Base-by-base conservation (phyloP, 2,329 filamentous ascomycete species). In the Exophiala oligosperma region DNA sequence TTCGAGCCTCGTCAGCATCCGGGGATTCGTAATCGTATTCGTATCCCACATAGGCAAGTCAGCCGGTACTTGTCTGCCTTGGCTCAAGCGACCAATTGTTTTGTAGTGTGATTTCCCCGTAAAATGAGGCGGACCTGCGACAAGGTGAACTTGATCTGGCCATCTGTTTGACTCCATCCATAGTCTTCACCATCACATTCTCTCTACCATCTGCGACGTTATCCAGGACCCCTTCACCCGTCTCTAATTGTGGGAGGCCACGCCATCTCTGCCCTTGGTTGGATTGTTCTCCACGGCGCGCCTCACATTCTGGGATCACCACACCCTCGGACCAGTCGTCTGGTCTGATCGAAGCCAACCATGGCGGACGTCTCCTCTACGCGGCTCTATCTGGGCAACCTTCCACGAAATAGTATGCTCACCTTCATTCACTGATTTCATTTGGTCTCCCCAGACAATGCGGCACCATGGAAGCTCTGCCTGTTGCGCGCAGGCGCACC, bases 331-430 rank as follows among this genome's bases (percentile, higher is more conserved):
- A 37, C 44, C 26, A 29, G 17, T 50, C 23, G 29, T 37, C 21
- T 40, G 48, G 46, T 48, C 46, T 48, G 11, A 24, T 11, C 9
- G 26, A 28, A 48, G 51, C 17, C 57, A 73, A 83, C 76, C 75
- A 92, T 91, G 85, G 88, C 86, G 71, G 91, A 96, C 80, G 93
- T 97, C 68, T 96, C 92, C 64, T 89, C 90, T 68, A 97, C 93
- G 73, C 87, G 94, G 80, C 90, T 97, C 69, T 99, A 97, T 81
- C 82, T 97, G 80, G 93, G 93, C 78, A 97, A 97, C 80, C 88
- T 99, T 76, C 93, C 94, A 77, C 91, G 92, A 77, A 91, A 90
- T 82, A 92, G 92, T 96, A 86, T 80, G 88, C 72, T 71, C 69
- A 60, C 60, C 55, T 60, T 35, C 37, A 46, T 49, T 50, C 48